A percentile compares a stretch with the other conserved stretches of the same genome.
Evolutionary conservation across 1,284 basidiomycete species (phyloP).

Genomic region (Vanrija pseudolonga): DNA sequence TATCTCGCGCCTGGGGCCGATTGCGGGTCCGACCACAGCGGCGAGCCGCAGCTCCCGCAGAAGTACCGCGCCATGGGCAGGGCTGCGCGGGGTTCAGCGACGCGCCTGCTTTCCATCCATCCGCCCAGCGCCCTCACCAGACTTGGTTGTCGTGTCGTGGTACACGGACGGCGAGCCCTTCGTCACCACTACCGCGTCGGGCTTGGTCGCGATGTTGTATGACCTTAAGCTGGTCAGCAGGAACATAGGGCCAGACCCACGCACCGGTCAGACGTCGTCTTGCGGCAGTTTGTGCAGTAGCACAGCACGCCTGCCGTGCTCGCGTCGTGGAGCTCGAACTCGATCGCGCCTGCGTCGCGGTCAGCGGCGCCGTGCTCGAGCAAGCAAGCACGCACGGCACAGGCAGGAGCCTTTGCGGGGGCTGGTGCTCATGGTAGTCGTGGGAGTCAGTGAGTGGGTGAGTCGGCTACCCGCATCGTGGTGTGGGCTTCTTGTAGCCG

Average conservation of each 20-base stretch:
- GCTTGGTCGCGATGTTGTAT: constrained; percentile 6
- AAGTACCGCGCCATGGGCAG: constrained; percentile 12
- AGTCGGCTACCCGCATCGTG: no score
- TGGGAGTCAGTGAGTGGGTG: no score
- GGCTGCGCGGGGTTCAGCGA: no score
- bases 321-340: constrained; percentile 7
- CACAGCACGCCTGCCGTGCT: constrained; percentile 4
- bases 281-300: constrained; percentile 10
- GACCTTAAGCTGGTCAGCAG: constrained; percentile 4
- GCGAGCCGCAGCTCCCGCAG: constrained; percentile 13
- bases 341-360: constrained; percentile 2
- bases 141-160: constrained; percentile 2
- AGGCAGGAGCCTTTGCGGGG: no score
- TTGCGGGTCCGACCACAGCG: constrained; percentile 12
- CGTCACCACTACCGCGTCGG: constrained; percentile 4
- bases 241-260: not conserved
- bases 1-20: not conserved
- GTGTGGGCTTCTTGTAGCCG: no score
- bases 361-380: no score
- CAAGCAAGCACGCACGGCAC: no score
- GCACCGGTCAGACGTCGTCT: constrained; percentile 4
- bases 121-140: not conserved
- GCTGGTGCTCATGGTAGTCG: no score
- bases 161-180: constrained; percentile 13
- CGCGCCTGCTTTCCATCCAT: no score